Evolutionary conservation across 768 basidiomycete genomes (phyloP).

Genomic region (Tylopilus intermedius): DNA sequence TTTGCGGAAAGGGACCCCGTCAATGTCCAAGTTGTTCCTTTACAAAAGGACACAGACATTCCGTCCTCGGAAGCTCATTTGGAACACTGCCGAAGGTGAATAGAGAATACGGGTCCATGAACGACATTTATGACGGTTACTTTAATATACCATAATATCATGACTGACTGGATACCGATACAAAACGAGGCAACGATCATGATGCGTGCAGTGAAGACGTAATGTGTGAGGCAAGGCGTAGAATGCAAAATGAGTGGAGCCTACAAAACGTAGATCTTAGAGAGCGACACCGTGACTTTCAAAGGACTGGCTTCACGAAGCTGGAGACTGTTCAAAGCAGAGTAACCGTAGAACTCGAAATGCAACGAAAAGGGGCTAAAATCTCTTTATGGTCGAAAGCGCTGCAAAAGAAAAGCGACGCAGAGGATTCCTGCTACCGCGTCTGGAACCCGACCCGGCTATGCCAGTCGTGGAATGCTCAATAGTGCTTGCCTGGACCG

Average conservation of each 20-base stretch:
- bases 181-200: conserved; percentile 14
- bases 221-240: background rate
- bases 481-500: conserved; percentile 8
- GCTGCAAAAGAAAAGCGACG: conserved; percentile 30
- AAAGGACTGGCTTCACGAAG: background rate
- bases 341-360: conserved; percentile 5
- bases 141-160: background rate
- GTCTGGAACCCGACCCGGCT: conserved; percentile 13
- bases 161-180: conserved; percentile 4
- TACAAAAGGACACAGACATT: background rate
- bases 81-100: background rate
- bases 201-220: background rate
- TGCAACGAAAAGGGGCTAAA: conserved; percentile 8
- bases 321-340: conserved; percentile 3
- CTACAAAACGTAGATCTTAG: conserved; percentile 4
- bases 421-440: conserved; percentile 18
- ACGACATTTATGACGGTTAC: conserved; percentile 1
- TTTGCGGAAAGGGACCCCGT: conserved; percentile 10
- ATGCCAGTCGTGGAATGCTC: conserved; percentile 7
- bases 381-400: conserved; percentile 27
- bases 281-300: background rate
- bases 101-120: background rate
- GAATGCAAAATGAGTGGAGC: background rate
- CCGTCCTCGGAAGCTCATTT: background rate
- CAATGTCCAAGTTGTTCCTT: background rate